Evolutionary conservation across 2,329 filamentous ascomycete genomes (phyloP).

Genomic region (Calonectria multiphialidica): DNA sequence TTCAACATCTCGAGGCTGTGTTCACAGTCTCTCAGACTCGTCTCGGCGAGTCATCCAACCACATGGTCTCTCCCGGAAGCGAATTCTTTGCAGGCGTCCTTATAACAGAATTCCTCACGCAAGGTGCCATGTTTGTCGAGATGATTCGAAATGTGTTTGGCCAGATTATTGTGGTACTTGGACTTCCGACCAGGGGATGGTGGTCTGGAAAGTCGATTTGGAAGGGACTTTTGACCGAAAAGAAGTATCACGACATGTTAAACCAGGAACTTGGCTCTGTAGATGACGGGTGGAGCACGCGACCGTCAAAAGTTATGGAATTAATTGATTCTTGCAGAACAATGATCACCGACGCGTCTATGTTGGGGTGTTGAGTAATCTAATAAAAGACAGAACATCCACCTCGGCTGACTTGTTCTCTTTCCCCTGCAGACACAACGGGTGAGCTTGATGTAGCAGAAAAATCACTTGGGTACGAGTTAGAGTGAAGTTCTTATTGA

Average conservation of each 20-base stretch:
- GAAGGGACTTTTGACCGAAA: constrained; percentile 18
- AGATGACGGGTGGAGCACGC: constrained; percentile 8
- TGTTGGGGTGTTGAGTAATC: not conserved
- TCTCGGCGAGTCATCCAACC: not conserved
- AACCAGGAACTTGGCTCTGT: constrained; percentile 26
- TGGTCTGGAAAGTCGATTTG: constrained; percentile 17
- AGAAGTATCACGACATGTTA: constrained; percentile 21
- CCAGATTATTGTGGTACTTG: constrained; percentile 31
- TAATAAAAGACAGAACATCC: not conserved
- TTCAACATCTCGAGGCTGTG: constrained; percentile 28
- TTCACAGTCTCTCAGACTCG: constrained; percentile 26
- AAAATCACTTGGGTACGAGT: too few species aligned
- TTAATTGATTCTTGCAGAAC: not conserved
- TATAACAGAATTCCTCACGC: constrained; percentile 26
- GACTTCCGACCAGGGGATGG: constrained; percentile 20
- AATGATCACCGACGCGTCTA: not conserved
- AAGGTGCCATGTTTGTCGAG: constrained; percentile 33
- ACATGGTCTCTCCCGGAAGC: not conserved
- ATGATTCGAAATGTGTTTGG: constrained; percentile 26
- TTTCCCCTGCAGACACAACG: not conserved
- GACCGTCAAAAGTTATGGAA: constrained; percentile 9
- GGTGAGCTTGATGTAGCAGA: not conserved
- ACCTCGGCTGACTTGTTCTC: not conserved
- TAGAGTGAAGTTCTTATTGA: too few species aligned
- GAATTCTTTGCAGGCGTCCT: constrained; percentile 23